Conservation (phyloP, 768 basidiomycete species). For the Guyanaporus albipodus region DNA sequence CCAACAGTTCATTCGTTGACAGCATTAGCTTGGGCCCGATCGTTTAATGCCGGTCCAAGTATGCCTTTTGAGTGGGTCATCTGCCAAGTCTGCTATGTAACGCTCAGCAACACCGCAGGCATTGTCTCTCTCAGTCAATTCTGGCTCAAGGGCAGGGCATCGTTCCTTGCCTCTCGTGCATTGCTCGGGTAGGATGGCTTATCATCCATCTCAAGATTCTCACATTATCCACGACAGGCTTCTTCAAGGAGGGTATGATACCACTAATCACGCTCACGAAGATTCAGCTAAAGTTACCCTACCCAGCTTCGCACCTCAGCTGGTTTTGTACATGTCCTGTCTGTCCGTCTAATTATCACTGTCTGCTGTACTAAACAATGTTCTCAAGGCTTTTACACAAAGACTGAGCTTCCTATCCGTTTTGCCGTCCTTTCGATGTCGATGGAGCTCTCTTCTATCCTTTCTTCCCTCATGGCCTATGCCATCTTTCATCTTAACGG, state of each 20-base stretch:
- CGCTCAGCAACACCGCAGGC: constrained; percentile 11
- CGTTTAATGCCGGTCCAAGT: constrained; percentile 62
- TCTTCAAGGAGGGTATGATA: constrained; percentile 44
- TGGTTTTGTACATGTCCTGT: constrained; percentile 62
- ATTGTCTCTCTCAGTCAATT: constrained; percentile 51
- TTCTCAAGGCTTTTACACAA: constrained; percentile 47
- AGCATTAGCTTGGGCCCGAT: constrained; percentile 51
- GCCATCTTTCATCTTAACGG: constrained; percentile 44
- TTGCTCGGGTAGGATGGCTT: constrained; percentile 39
- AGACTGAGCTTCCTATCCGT: constrained; percentile 48
- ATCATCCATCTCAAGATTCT: neutral
- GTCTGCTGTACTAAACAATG: neutral
- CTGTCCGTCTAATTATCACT: constrained; percentile 12
- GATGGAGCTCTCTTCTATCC: constrained; percentile 50
- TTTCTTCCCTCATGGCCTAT: constrained; percentile 61
- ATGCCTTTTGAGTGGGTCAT: constrained; percentile 43
- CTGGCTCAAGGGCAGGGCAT: constrained; percentile 48
- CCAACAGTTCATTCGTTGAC: neutral
- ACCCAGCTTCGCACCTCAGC: constrained; percentile 51
- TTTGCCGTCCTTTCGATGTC: constrained; percentile 69
- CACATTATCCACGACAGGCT: constrained; percentile 20
- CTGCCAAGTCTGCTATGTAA: neutral
- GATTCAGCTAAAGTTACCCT: neutral
- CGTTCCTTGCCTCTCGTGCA: constrained; percentile 47
- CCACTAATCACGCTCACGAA: neutral